Evolutionary conservation across 441 rosid genomes (phyloP).

Genomic region (Adansonia madagascariensis): DNA sequence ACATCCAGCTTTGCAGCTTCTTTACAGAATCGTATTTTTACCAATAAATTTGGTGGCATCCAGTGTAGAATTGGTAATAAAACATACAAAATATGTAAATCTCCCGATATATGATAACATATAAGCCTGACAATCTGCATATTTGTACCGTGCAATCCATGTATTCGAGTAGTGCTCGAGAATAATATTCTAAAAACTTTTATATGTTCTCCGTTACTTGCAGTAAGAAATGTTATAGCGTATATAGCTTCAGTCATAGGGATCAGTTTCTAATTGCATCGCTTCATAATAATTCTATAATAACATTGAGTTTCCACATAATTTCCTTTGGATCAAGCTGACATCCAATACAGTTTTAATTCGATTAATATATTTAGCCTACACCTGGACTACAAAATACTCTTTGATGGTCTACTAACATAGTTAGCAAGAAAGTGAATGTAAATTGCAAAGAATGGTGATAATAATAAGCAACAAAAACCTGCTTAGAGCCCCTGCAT

Average conservation of each 20-base stretch:
- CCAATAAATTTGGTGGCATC: conserved; percentile 68
- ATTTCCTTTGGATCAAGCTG: not conserved
- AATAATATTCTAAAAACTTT: not conserved
- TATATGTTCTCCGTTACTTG: not conserved
- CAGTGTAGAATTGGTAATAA: conserved; percentile 75
- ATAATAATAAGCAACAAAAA: not conserved
- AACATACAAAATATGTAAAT: conserved; percentile 62
- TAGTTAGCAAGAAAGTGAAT: not conserved
- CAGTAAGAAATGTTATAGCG: too few species aligned
- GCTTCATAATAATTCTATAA: not conserved
- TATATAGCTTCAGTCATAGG: not conserved
- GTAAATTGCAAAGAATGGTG: conserved; percentile 23
- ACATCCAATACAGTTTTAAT: not conserved
- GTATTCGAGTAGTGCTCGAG: not conserved
- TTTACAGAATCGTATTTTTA: conserved; percentile 48
- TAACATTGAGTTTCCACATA: not conserved
- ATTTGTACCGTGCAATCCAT: too few species aligned
- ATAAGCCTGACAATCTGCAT: too few species aligned
- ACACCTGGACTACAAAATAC: not conserved
- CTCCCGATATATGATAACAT: conserved; percentile 41
- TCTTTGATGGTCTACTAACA: too few species aligned
- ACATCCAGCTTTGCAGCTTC: conserved; percentile 41
- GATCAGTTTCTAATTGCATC: not conserved
- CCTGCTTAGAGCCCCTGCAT: conserved; percentile 78
- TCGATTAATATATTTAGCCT: not conserved